Evolutionary conservation across 495 filamentous ascomycete genomes (phyloP), one percentile per base, ranked within the genome.

Genomic region (Trichoderma reesei): DNA sequence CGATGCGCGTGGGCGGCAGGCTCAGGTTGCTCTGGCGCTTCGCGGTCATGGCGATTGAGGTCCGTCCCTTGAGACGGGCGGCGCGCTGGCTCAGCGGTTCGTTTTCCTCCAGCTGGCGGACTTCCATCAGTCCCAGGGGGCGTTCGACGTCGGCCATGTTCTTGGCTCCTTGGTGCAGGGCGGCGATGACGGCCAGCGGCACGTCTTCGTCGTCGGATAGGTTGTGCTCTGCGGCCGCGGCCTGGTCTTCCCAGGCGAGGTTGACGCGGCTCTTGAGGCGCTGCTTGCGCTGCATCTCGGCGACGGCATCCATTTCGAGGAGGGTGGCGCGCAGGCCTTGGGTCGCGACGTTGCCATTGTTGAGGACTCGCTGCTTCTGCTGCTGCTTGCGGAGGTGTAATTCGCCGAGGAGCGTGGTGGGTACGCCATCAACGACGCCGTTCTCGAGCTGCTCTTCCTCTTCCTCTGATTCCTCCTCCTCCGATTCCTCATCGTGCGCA

Each of bases 381-480:
- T 93, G 88, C 42, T 87, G 84, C 71, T 98, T 98, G 36, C 94
- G 86, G 59, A 94, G 76, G 72, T 96, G 89, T 18, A 98, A 79
- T 71, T 98, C 94, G 3, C 95, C 95, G 26, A 98, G 83, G 0
- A 98, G 81, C 1, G 94, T 98, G 3, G 89, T 96, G 5, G 94
- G 94, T 20, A 85, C 82, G 0, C 88, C 90, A 48, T 85, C 77
- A 63, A 82, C 91, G 0, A 76, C 65, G 41, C 69, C 71, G 36
- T 79, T 80, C 20, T 68, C 69, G 4, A 71, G 72, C 10, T 66
- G 66, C 14, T 70, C 70, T 18, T 72, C 70, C 9, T 80, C 82
- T 6, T 73, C 69, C 38, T 79, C 77, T 10, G 74, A 75, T 16
- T 74, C 67, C 33, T 76, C 74, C 3, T 77, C 72, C 20, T 75